A percentile compares a stretch with the other conserved stretches of the same genome.
Evolutionary conservation across 2,329 filamentous ascomycete genomes (phyloP).

Genomic region (Tricladium varicosporioides): DNA sequence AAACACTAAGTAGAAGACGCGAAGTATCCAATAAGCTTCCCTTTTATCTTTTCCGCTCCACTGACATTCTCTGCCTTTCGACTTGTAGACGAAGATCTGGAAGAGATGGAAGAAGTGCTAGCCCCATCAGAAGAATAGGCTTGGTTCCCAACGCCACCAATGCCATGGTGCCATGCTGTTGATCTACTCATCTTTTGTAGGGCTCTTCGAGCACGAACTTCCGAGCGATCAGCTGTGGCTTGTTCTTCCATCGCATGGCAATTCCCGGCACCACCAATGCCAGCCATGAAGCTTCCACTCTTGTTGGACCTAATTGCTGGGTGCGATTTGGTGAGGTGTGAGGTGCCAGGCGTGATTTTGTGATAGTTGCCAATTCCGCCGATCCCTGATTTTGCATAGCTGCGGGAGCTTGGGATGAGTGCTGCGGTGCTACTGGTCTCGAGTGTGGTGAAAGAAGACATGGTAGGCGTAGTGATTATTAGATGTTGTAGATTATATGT

Average conservation of each 20-base stretch:
- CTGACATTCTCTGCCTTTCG: not conserved
- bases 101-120: not conserved
- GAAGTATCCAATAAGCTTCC: slow-evolving; percentile 5
- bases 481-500: not conserved
- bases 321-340: not conserved
- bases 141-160: slow-evolving; percentile 28
- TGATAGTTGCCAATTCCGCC: slow-evolving; percentile 19
- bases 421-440: not conserved
- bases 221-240: slow-evolving; percentile 3
- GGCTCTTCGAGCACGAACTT: not conserved
- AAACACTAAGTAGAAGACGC: not conserved
- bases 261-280: slow-evolving; percentile 18
- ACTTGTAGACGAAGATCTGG: not conserved
- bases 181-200: not conserved
- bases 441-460: not conserved
- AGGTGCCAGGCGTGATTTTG: not conserved
- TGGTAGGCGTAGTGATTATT: not conserved
- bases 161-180: slow-evolving; percentile 11
- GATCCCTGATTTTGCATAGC: slow-evolving; percentile 16
- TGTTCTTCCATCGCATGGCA: slow-evolving; percentile 8
- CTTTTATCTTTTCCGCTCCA: slow-evolving; percentile 14
- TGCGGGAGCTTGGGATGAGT: slow-evolving; percentile 5
- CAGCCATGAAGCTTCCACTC: slow-evolving; percentile 10
- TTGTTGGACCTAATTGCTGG: not conserved
- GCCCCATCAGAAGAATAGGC: not conserved